phyloP scores from a whole-genome alignment of 768 basidiomycete genomes.

The Rhizopogon salebrosus region DNA sequence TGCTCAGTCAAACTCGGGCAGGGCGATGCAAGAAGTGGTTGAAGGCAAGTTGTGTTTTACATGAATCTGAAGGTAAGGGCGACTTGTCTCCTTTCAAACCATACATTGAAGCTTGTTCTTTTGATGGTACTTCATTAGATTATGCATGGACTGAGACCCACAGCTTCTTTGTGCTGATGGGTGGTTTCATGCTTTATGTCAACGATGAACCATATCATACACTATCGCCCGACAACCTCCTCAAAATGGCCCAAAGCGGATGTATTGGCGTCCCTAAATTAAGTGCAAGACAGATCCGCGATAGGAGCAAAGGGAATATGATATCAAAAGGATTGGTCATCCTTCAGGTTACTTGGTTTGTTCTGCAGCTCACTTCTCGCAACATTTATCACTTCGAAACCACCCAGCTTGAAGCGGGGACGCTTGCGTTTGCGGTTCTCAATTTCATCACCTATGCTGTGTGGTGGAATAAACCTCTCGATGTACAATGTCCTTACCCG shows the following conservation, averaged over 20 bases:
- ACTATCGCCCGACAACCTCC: neutral
- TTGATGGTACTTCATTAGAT: neutral
- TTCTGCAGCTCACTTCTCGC: constrained; percentile 26
- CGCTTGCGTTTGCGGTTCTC: constrained; percentile 28
- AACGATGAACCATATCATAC: neutral
- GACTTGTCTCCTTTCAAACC: neutral
- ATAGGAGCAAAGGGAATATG: constrained; percentile 28
- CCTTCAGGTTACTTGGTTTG: constrained; percentile 32
- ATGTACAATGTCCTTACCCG: constrained; percentile 17
- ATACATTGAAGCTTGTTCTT: neutral
- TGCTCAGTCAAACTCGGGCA: no score
- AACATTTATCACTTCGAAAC: constrained; percentile 18
- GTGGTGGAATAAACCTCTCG: constrained; percentile 38
- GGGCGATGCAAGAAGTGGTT: neutral
- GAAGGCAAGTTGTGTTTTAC: neutral
- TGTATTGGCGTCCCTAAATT: neutral
- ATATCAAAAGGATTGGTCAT: constrained; percentile 30
- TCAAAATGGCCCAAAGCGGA: neutral
- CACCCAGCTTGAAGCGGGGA: constrained; percentile 32
- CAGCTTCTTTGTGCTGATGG: constrained; percentile 15
- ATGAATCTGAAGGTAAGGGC: neutral
- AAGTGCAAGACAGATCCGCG: constrained; percentile 11
- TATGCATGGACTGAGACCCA: constrained; percentile 7
- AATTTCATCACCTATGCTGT: constrained; percentile 25
- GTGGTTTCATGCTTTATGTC: constrained; percentile 15